Base-by-base conservation (phyloP, 768 basidiomycete species). In the Auricularia sp. region DNA sequence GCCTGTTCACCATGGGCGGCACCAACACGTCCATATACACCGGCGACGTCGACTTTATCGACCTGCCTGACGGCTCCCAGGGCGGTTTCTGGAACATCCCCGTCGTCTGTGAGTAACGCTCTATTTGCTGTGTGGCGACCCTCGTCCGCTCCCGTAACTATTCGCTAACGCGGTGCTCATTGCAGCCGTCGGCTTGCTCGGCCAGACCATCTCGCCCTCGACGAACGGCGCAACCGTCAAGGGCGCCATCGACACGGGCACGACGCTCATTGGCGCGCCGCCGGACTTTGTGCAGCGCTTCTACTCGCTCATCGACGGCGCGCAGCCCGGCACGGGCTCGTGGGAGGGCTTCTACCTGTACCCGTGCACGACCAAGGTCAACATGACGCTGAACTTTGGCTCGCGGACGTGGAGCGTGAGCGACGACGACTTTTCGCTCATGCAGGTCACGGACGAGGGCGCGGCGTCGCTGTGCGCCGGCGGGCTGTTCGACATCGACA, bases 251-350 rank as follows among this genome's bases (percentile, higher is more conserved):
- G 96, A 98, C 71, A 97, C 94, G 0, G 95, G 56, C 29, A 98
- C 96, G 0, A 96, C 94, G 2, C 82, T 98, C 64, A 89, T 99
- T 65, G 95, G 90, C 29, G 96, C 87, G 0, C 95, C 97, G 0
- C 74, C 84, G 0, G 72, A 67, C 0, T 81, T 84, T 51, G 85
- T 91, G 8, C 65, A 73, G 21, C 73, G 78, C 14, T 79, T 98
- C 64, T 98, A 86, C 80, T 72, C 71, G 1, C 79, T 83, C 7
- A 84, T 98, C 36, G 23, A 6, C 6, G 84, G 84, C 29, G 76
- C 88, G 1, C 64, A 70, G 23, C 68, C 80, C 0, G 74, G 90
- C 14, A 67, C 67, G 0, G 78, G 79, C 7, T 65, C 77, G 21
- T 77, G 79, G 67, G 65, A 77, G 53, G 96, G 95, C n/a, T 88